phyloP scores from a whole-genome alignment of 164 flowering plant species.

The Vitis riparia region DNA sequence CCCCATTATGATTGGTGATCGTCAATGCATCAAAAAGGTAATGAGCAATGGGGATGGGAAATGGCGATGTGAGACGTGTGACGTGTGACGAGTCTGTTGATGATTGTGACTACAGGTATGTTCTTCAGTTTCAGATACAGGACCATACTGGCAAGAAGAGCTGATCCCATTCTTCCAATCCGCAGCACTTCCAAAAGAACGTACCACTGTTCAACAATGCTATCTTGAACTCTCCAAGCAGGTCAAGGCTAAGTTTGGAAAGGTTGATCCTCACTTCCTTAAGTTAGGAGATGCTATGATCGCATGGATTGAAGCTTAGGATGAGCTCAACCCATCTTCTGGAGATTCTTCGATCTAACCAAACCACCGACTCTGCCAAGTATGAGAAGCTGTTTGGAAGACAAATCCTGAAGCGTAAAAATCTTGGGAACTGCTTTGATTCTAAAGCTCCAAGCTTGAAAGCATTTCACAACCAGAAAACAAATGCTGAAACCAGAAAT shows the following conservation, averaged over 20 bases:
- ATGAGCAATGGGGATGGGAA: conserved; percentile 89
- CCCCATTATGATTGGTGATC: conserved; percentile 75
- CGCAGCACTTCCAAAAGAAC: conserved; percentile 21
- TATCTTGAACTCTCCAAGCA: conserved; percentile 31
- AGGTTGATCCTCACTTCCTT: conserved; percentile 23
- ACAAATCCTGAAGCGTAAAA: conserved; percentile 70
- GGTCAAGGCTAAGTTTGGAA: conserved; percentile 27
- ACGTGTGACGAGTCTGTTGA: conserved; percentile 60
- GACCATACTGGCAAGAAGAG: conserved; percentile 58
- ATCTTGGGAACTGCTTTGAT: conserved; percentile 53
- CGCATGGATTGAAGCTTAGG: conserved; percentile 23
- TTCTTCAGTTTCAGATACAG: conserved; percentile 85
- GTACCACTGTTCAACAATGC: conserved; percentile 26
- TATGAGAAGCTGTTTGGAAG: conserved; percentile 7
- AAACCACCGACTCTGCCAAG: conserved; percentile 22
- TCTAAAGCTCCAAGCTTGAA: conserved; percentile 82
- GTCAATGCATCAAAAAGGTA: conserved; percentile 90
- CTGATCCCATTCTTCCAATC: conserved; percentile 30
- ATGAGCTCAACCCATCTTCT: conserved; percentile 26
- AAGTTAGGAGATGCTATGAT: conserved; percentile 32
- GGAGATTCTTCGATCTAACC: conserved; percentile 9
- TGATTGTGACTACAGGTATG: conserved; percentile 87
- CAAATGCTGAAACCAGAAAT: conserved; percentile 52
- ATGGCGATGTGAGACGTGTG: conserved; percentile 93
- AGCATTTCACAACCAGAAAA: conserved; percentile 34